A percentile compares a stretch with the other conserved stretches of the same genome.
phyloP scores from a whole-genome alignment of 352 stramenopile species.

The Phytophthora agathidicida region DNA sequence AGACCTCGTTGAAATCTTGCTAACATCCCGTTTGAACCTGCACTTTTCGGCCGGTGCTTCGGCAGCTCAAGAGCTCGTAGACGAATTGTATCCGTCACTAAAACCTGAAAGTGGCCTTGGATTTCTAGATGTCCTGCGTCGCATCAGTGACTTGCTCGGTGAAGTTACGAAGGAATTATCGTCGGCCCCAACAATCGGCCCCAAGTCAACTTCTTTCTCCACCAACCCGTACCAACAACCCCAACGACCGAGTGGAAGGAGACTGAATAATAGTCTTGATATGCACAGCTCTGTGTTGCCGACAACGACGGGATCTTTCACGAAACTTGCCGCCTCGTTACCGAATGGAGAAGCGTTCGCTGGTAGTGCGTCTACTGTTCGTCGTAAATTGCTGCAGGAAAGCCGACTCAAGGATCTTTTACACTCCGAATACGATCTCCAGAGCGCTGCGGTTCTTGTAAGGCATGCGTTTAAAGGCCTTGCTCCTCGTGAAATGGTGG shows the following conservation, averaged over 20 bases:
- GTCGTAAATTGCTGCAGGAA: constrained; percentile 64
- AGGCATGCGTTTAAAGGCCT: constrained; percentile 80
- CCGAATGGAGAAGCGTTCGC: constrained; percentile 7
- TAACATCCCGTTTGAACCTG: constrained; percentile 65
- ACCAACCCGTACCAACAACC: constrained; percentile 41
- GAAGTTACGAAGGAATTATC: constrained; percentile 47
- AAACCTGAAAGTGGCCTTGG: constrained; percentile 33
- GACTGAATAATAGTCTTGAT: constrained; percentile 39
- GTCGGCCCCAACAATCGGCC: constrained; percentile 14
- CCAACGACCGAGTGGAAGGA: constrained; percentile 42
- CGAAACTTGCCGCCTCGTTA: constrained; percentile 8
- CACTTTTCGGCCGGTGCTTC: constrained; percentile 57
- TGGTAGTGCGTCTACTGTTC: constrained; percentile 29
- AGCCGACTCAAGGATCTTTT: constrained; percentile 64
- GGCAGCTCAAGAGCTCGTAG: constrained; percentile 59
- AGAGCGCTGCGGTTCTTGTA: constrained; percentile 71
- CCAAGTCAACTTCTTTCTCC: constrained; percentile 27
- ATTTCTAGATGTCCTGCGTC: constrained; percentile 71
- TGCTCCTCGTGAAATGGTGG: constrained; percentile 63
- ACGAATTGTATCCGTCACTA: constrained; percentile 56
- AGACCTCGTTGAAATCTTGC: constrained; percentile 69
- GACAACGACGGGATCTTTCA: constrained; percentile 20
- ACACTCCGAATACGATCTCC: constrained; percentile 50
- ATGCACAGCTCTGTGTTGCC: constrained; percentile 37
- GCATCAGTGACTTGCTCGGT: constrained; percentile 58